Conservation (phyloP, 495 filamentous ascomycete species). For the Daldinia caldariorum region DNA sequence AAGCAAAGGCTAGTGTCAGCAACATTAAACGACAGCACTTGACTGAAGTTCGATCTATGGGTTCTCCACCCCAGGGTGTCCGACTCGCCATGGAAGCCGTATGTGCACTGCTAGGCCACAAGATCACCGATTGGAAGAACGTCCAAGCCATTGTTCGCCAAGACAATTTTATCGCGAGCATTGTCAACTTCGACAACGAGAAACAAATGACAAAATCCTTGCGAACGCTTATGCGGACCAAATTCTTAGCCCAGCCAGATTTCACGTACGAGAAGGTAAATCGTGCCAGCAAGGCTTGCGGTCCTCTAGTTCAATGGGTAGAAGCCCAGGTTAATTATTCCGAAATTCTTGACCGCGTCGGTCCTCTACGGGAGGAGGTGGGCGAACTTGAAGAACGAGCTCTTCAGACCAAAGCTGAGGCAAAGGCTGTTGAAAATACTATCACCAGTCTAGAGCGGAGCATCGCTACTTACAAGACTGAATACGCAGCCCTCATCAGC, state of each 20-base stretch:
- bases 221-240: slow-evolving; percentile 87
- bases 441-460: slow-evolving; percentile 85
- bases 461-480: slow-evolving; percentile 94
- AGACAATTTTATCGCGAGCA: slow-evolving; percentile 98
- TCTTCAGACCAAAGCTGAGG: slow-evolving; percentile 91
- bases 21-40: slow-evolving; percentile 98
- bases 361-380: slow-evolving; percentile 92
- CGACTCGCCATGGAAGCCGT: slow-evolving; percentile 93
- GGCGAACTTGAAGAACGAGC: slow-evolving; percentile 85
- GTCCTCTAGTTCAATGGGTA: slow-evolving; percentile 96
- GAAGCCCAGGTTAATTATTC: slow-evolving; percentile 97
- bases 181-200: slow-evolving; percentile 97
- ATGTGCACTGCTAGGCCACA: slow-evolving; percentile 92
- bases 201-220: slow-evolving; percentile 87
- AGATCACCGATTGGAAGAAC: slow-evolving; percentile 86
- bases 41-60: slow-evolving; percentile 97
- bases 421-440: slow-evolving; percentile 87
- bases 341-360: slow-evolving; percentile 93
- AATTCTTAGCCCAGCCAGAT: slow-evolving; percentile 89
- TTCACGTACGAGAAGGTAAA: slow-evolving; percentile 97
- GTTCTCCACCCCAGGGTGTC: slow-evolving; percentile 87
- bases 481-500: slow-evolving; percentile 95
- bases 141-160: slow-evolving; percentile 86
- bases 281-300: slow-evolving; percentile 94
- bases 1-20: slow-evolving; percentile 93